phyloP scores from a whole-genome alignment of 2,329 filamentous ascomycete genomes.

The Microascus cirrosus region DNA sequence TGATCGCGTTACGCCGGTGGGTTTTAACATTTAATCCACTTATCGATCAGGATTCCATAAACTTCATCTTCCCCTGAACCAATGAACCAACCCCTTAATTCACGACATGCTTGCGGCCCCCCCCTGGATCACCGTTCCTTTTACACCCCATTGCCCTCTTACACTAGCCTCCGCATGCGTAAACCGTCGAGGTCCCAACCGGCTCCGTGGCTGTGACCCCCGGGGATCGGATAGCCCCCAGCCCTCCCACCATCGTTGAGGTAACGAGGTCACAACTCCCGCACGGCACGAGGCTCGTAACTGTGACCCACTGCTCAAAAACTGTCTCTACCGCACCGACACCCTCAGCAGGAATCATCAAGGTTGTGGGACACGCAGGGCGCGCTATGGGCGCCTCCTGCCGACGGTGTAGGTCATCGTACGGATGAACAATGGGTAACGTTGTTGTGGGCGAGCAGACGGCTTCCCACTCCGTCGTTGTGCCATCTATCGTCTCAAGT shows the following conservation, averaged over 20 bases:
- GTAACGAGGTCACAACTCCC: not conserved
- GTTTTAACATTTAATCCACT: no score
- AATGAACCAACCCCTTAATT: no score
- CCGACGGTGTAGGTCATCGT: not conserved
- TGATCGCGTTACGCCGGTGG: no score
- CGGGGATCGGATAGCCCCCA: constrained; percentile 1
- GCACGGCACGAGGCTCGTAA: constrained; percentile 1
- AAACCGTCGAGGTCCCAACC: constrained; percentile 1
- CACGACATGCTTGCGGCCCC: no score
- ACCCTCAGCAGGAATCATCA: not conserved
- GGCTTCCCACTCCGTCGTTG: constrained; percentile 15
- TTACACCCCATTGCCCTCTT: not conserved
- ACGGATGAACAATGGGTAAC: not conserved
- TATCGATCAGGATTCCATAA: no score
- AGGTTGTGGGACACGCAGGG: not conserved
- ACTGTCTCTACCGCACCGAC: constrained; percentile 4
- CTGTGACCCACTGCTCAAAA: not conserved
- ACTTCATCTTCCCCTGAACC: no score
- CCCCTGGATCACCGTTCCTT: not conserved
- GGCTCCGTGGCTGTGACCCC: constrained; percentile 1
- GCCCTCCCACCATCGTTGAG: not conserved
- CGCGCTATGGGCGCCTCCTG: not conserved
- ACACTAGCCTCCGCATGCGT: not conserved
- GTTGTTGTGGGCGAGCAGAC: constrained; percentile 13
- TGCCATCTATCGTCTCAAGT: constrained; percentile 7